Conservation (phyloP, 495 filamentous ascomycete genomes). For the Neurospora africana region DNA sequence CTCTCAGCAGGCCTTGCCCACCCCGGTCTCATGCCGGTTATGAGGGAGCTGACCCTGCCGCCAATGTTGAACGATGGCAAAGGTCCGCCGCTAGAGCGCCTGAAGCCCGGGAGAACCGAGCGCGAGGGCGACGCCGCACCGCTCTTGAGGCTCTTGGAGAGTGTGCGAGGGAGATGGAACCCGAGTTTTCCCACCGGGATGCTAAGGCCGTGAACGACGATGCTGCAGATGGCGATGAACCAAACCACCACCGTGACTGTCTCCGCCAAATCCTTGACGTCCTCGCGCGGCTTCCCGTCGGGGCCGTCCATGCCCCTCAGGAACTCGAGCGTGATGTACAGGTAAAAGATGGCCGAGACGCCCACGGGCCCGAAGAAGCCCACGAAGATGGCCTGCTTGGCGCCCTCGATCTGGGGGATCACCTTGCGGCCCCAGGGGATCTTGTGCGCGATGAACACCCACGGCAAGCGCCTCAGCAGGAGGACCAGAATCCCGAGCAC, state of each 20-base stretch:
- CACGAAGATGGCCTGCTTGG: conserved; percentile 66
- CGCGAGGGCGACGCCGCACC: conserved; percentile 3
- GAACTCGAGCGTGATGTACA: conserved; percentile 69
- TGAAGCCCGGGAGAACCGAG: conserved; percentile 1
- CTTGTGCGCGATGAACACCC: conserved; percentile 62
- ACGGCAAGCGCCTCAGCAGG: conserved; percentile 66
- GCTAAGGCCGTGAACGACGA: conserved; percentile 80
- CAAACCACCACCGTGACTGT: conserved; percentile 64
- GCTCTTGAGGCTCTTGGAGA: conserved; percentile 41
- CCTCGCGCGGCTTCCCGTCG: conserved; percentile 40
- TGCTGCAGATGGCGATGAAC: conserved; percentile 79
- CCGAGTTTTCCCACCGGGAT: conserved; percentile 79
- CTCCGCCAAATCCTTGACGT: conserved; percentile 55
- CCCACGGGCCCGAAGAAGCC: conserved; percentile 94
- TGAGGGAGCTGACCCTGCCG: conserved; percentile 16
- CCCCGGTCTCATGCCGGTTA: conserved; percentile 17
- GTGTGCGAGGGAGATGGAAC: conserved; percentile 64
- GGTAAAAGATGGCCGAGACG: conserved; percentile 85
- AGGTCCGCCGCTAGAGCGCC: conserved; percentile 2
- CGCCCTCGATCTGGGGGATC: conserved; percentile 70
- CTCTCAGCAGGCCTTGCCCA: background rate
- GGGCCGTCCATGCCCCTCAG: conserved; percentile 39
- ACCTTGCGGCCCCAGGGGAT: conserved; percentile 14
- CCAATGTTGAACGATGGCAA: conserved; percentile 15
- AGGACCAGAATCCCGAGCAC: conserved; percentile 71